Evolutionary conservation across 805 yeast genomes (phyloP).

Genomic region (Candida corydali): DNA sequence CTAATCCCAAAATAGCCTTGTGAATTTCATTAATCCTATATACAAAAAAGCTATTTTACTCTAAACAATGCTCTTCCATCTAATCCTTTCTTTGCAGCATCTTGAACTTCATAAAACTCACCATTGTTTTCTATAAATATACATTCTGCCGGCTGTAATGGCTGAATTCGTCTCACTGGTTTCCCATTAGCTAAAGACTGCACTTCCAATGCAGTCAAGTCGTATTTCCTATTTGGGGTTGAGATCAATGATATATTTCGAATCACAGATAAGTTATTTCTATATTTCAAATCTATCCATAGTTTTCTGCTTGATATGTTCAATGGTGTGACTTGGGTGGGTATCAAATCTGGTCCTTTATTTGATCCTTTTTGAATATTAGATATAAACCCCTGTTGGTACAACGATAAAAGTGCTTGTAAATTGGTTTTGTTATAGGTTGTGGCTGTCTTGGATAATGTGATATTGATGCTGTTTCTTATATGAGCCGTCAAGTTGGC

Average conservation of each 20-base stretch:
- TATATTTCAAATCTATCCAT: conserved; percentile 90
- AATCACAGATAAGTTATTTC: conserved; percentile 74
- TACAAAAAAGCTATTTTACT: conserved; percentile 36
- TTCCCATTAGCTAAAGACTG: conserved; percentile 72
- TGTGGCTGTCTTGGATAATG: conserved; percentile 67
- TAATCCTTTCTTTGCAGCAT: conserved; percentile 71
- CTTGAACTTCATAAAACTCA: conserved; percentile 70
- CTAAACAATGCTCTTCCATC: conserved; percentile 83
- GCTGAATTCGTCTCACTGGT: conserved; percentile 68
- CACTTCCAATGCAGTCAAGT: conserved; percentile 60
- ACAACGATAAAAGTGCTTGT: conserved; percentile 76
- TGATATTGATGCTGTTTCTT: conserved; percentile 80
- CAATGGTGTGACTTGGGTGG: conserved; percentile 79
- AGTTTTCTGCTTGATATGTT: conserved; percentile 81
- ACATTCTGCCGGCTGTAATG: conserved; percentile 86
- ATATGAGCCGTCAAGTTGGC: conserved; percentile 85
- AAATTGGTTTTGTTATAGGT: conserved; percentile 83
- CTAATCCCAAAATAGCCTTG: conserved; percentile 30
- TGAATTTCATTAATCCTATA: conserved; percentile 13
- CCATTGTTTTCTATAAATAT: conserved; percentile 57
- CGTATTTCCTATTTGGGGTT: conserved; percentile 78
- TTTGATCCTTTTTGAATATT: conserved; percentile 82
- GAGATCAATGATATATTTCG: conserved; percentile 68
- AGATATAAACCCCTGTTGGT: conserved; percentile 86
- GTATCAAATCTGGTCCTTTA: conserved; percentile 74